Evolutionary conservation across 441 rosid genomes (phyloP).

Genomic region (Euphorbia corollata): DNA sequence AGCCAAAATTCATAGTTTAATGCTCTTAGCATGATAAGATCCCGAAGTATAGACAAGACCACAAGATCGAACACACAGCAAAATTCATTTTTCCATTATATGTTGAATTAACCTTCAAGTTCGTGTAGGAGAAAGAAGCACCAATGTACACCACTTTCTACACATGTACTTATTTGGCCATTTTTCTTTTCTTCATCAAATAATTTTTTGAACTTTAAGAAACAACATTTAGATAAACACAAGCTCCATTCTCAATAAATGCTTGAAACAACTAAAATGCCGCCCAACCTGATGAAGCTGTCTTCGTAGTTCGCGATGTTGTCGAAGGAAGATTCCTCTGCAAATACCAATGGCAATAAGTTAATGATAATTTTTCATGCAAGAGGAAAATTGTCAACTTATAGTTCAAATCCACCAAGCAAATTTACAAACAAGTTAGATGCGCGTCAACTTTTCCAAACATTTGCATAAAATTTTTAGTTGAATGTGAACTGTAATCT

Average conservation of each 20-base stretch:
- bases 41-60: not conserved
- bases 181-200: constrained; percentile 22
- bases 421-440: not conserved
- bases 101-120: constrained; percentile 7
- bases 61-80: constrained; percentile 8
- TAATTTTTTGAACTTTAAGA: too few species aligned
- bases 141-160: constrained; percentile 17
- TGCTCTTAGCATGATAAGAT: not conserved
- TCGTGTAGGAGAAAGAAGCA: constrained; percentile 15
- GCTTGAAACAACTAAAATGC: constrained; percentile 48
- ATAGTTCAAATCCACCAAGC: too few species aligned
- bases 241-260: constrained; percentile 20
- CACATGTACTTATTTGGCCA: constrained; percentile 24
- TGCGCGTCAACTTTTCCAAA: not conserved
- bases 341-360: constrained; percentile 22
- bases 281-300: constrained; percentile 89
- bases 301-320: constrained; percentile 44
- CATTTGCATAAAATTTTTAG: too few species aligned
- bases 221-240: too few species aligned
- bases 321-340: constrained; percentile 75
- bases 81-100: constrained; percentile 16
- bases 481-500: not conserved
- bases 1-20: too few species aligned
- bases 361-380: not conserved
- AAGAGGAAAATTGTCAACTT: not conserved